A percentile compares a stretch with the other conserved stretches of the same genome.
phyloP scores from a whole-genome alignment of 2,329 filamentous ascomycete genomes.

The Didymellaceae sp. region DNA sequence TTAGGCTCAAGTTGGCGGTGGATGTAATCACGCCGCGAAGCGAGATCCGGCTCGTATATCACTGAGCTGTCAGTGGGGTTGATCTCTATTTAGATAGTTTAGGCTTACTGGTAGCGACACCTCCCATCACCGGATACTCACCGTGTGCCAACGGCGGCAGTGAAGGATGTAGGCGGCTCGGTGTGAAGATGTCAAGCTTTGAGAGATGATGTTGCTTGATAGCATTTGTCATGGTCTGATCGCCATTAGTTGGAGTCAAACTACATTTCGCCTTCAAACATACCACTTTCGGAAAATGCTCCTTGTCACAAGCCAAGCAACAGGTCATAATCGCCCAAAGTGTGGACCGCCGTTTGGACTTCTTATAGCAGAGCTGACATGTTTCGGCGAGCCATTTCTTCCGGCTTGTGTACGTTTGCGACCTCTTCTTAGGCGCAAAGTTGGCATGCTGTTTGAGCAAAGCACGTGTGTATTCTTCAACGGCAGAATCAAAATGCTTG shows the following conservation, averaged over 20 bases:
- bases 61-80: conserved; percentile 13
- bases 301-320: conserved; percentile 36
- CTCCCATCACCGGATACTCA: conserved; percentile 28
- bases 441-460: conserved; percentile 34
- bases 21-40: conserved; percentile 29
- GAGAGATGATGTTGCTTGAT: conserved; percentile 28
- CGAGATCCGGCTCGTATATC: conserved; percentile 33
- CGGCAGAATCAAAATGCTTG: conserved; percentile 29
- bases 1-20: conserved; percentile 18
- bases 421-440: conserved; percentile 23
- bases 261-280: no score
- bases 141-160: conserved; percentile 32
- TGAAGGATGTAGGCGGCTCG: conserved; percentile 33
- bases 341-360: conserved; percentile 32
- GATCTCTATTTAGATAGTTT: fast-evolving
- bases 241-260: neutral
- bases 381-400: conserved; percentile 33
- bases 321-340: conserved; percentile 32
- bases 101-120: conserved; percentile 19
- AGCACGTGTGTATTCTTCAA: conserved; percentile 40
- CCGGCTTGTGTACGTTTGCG: conserved; percentile 26
- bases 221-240: conserved; percentile 42
- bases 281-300: conserved; percentile 39
- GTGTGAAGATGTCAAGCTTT: conserved; percentile 45
- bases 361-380: conserved; percentile 39